A percentile compares a stretch with the other conserved stretches of the same genome.
Evolutionary conservation across 805 yeast species (phyloP).

Genomic region (Saccharomycopsis selenospora): DNA sequence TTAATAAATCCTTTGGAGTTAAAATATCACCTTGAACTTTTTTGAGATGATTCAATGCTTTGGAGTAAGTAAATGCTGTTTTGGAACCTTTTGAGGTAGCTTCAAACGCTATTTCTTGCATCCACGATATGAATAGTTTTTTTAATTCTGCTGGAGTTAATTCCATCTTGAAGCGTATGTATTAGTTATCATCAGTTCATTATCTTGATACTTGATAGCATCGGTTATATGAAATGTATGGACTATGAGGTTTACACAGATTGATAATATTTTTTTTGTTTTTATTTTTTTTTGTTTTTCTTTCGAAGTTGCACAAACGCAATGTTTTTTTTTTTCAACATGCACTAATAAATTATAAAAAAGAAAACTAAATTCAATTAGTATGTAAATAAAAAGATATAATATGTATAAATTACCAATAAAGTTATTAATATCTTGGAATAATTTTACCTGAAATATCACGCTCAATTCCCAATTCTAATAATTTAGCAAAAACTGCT

Average conservation of each 20-base stretch:
- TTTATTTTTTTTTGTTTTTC: constrained; percentile 3
- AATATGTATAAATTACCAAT: no score
- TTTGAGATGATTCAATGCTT: constrained; percentile 49
- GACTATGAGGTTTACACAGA: no score
- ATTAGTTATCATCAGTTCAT: no score
- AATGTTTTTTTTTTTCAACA: no score
- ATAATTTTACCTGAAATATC: background rate
- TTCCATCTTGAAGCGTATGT: no score
- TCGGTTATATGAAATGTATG: no score
- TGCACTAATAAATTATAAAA: no score
- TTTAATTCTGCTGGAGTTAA: constrained; percentile 41
- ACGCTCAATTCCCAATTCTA: constrained; percentile 38
- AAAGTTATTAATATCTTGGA: background rate
- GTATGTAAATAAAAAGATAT: no score
- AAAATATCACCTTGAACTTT: constrained; percentile 38
- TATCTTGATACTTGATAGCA: no score
- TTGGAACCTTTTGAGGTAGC: constrained; percentile 46
- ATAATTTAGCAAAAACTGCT: constrained; percentile 35
- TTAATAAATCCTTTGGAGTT: constrained; percentile 51
- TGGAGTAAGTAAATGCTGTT: constrained; percentile 42
- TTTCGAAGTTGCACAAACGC: no score
- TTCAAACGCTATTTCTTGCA: constrained; percentile 43
- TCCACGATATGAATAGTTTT: constrained; percentile 48
- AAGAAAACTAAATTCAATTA: no score
- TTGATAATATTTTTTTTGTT: background rate